Evolutionary conservation across 2,329 filamentous ascomycete species (phyloP), one percentile per base, ranked within the genome.

Genomic region (Xylariaceae sp.): DNA sequence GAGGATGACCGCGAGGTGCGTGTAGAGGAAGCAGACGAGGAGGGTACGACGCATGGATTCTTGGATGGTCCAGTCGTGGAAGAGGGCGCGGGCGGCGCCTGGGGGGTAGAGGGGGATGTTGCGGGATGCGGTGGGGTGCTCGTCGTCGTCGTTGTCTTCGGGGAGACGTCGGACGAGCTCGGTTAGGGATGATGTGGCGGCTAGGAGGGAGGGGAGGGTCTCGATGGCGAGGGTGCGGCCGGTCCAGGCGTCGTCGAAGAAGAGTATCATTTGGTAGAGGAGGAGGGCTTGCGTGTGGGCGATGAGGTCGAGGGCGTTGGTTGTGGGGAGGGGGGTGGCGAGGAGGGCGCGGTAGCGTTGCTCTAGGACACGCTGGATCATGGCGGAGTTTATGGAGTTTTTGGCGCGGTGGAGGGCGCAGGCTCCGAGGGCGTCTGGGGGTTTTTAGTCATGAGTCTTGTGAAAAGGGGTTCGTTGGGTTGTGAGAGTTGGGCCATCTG

Each of bases 181-280:
- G 11, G 57, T 9, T 1, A 66, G 61, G 4, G 59, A 35, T 9
- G 49, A 37, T 1, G 63, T 59, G 0, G 64, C 35, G n/a, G 65
- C 61, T 2, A 17, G 39, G 1, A 66, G 63, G 0, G 47, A 48
- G 0, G 61, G 35, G 4, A 23, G 9, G 2, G 61, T 64, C 50
- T 62, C 59, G 1, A 59, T 53, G 1, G 63, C 59, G 1, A 61
- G 59, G 0, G 57, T 37, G 2, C 63, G 63, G 2, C 51, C 57
- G 0, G 56, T 3, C 50, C 51, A 47, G 18, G 64, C 63, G 11
- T 57, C 58, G 55, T 62, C 59, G 63, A 66, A 65, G 56, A 57
- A 61, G 0, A 66, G 50, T 49, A 65, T 65, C 18, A 61, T 61
- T 10, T 65, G 62, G 52, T 66, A 66, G 1, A 66, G 51, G 2